phyloP scores from a whole-genome alignment of 257 asterid genomes.

The Ajuga chamaepitys region DNA sequence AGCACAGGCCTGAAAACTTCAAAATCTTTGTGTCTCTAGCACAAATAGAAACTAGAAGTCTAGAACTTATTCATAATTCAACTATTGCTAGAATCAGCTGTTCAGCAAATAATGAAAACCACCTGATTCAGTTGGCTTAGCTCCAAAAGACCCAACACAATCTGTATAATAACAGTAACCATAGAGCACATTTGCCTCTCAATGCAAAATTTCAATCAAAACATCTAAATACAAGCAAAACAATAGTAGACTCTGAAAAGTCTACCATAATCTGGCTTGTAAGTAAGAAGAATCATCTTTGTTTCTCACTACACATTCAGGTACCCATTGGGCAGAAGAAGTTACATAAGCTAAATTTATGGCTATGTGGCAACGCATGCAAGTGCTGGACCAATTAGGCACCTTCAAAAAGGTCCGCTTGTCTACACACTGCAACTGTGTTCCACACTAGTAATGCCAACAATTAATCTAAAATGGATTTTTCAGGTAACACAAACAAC shows the following conservation, averaged over 20 bases:
- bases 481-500: background rate
- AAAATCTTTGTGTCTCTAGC: background rate
- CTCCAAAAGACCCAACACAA: background rate
- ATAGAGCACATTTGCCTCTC: background rate
- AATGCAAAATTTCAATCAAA: background rate
- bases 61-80: background rate
- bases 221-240: background rate
- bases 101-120: background rate
- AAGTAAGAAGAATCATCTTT: background rate
- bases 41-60: background rate
- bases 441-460: background rate
- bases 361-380: background rate
- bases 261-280: background rate
- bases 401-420: background rate
- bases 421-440: background rate
- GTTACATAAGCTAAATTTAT: background rate
- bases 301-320: slow-evolving; percentile 1
- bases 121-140: background rate
- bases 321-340: background rate
- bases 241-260: background rate
- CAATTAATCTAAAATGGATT: background rate
- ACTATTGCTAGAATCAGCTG: background rate
- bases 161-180: background rate
- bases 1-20: background rate
- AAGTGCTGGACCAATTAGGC: background rate